Conservation (phyloP, 108 stramenopile species). For the Nitzschia inconspicua region DNA sequence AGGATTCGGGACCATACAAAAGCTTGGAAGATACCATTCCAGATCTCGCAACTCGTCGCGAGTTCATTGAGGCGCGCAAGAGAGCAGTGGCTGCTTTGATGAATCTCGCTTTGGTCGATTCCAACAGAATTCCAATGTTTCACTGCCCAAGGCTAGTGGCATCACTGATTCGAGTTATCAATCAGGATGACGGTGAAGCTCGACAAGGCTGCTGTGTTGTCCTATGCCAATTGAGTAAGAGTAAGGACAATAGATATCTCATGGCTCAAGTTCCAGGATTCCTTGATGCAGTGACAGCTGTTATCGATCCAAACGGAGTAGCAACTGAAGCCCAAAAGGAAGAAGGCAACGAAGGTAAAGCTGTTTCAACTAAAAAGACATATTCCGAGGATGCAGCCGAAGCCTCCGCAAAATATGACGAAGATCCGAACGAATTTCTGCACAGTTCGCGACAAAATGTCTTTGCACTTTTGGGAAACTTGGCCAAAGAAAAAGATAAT, state of each 20-base stretch:
- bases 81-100: slow-evolving; percentile 55
- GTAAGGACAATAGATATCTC: slow-evolving; percentile 52
- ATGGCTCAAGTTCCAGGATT: slow-evolving; percentile 61
- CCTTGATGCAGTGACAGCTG: slow-evolving; percentile 45
- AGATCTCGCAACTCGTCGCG: slow-evolving; percentile 35
- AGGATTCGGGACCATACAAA: slow-evolving; percentile 32
- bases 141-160: slow-evolving; percentile 62
- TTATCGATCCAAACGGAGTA: slow-evolving; percentile 36
- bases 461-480: slow-evolving; percentile 61
- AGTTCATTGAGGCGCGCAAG: slow-evolving; percentile 60
- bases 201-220: slow-evolving; percentile 63
- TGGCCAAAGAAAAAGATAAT: slow-evolving; percentile 82
- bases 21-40: slow-evolving; percentile 32
- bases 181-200: slow-evolving; percentile 37
- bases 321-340: slow-evolving; percentile 3
- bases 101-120: slow-evolving; percentile 52
- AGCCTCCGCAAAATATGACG: slow-evolving; percentile 43
- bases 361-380: slow-evolving; percentile 5
- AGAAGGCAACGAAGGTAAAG: slow-evolving; percentile 9
- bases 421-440: slow-evolving; percentile 50
- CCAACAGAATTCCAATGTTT: slow-evolving; percentile 69
- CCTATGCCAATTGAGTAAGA: slow-evolving; percentile 59
- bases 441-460: slow-evolving; percentile 57
- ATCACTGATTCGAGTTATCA: slow-evolving; percentile 41
- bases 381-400: slow-evolving; percentile 10